Evolutionary conservation across 352 stramenopile species (phyloP).

Genomic region (Phytophthora kernoviae): DNA sequence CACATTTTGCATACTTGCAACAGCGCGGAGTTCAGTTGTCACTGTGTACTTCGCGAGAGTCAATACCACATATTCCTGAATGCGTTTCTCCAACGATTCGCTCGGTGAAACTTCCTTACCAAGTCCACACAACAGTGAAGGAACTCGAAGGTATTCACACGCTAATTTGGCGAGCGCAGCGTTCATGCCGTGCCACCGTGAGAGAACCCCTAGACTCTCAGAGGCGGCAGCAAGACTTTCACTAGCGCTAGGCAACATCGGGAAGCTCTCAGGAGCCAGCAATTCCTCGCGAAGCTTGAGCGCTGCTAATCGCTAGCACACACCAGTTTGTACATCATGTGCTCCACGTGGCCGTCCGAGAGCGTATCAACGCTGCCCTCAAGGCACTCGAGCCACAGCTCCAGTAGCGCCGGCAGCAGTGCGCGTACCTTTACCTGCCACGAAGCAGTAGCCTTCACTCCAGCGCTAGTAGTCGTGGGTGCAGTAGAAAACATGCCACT

Average conservation of each 20-base stretch:
- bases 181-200: slow-evolving; percentile 79
- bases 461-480: slow-evolving; percentile 16
- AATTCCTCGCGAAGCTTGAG: slow-evolving; percentile 63
- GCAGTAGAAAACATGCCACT: slow-evolving; percentile 34
- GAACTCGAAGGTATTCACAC: slow-evolving; percentile 52
- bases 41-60: slow-evolving; percentile 68
- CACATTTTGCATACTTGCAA: slow-evolving; percentile 68
- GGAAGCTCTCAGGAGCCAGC: slow-evolving; percentile 53
- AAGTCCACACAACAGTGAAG: slow-evolving; percentile 23
- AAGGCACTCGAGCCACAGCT: slow-evolving; percentile 79
- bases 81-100: slow-evolving; percentile 42
- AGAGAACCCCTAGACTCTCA: slow-evolving; percentile 46
- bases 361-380: slow-evolving; percentile 61
- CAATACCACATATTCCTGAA: slow-evolving; percentile 58
- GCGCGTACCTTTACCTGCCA: slow-evolving; percentile 76
- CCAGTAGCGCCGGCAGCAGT: slow-evolving; percentile 61
- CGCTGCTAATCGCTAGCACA: slow-evolving; percentile 48
- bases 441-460: slow-evolving; percentile 37
- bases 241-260: slow-evolving; percentile 56
- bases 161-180: slow-evolving; percentile 68
- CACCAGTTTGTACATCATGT: slow-evolving; percentile 84
- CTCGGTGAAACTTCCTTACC: slow-evolving; percentile 13
- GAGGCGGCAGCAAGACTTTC: slow-evolving; percentile 46
- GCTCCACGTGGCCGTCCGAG: slow-evolving; percentile 66
- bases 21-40: slow-evolving; percentile 60